Evolutionary conservation across 176 grass and related monocot species (phyloP).

Genomic region (Luzula sylvatica): DNA sequence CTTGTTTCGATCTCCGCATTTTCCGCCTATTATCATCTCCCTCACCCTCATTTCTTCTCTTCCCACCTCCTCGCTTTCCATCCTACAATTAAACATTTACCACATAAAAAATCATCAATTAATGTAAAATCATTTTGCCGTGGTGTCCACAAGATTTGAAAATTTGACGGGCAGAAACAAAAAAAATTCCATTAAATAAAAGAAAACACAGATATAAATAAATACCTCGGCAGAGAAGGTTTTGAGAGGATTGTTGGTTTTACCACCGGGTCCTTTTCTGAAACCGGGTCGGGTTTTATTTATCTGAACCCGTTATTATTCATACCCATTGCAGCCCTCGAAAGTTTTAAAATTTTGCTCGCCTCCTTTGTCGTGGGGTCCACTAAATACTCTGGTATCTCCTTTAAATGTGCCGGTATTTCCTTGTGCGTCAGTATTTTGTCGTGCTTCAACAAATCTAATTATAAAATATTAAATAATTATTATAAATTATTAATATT

Average conservation of each 20-base stretch:
- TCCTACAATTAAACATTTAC: conserved; percentile 36
- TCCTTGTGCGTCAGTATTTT: conserved; percentile 78
- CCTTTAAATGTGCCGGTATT: conserved; percentile 61
- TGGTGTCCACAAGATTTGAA: too few relatives aligned
- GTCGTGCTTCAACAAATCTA: conserved; percentile 91
- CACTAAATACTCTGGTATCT: conserved; percentile 81
- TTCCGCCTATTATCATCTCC: conserved; percentile 35
- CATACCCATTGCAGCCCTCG: conserved; percentile 72
- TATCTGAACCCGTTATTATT: conserved; percentile 13
- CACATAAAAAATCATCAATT: too few relatives aligned
- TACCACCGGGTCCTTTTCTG: conserved; percentile 36
- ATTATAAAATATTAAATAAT: conserved; percentile 12
- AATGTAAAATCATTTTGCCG: too few relatives aligned
- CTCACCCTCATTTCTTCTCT: conserved; percentile 25
- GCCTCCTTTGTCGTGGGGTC: conserved; percentile 80
- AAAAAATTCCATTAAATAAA: too few relatives aligned
- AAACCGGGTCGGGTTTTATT: conserved; percentile 41
- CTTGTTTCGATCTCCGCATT: conserved; percentile 32
- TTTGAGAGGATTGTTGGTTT: conserved; percentile 73
- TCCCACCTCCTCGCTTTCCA: conserved; percentile 32
- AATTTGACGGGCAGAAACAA: too few relatives aligned
- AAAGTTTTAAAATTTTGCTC: conserved; percentile 67
- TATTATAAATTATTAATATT: too few relatives aligned
- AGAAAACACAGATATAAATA: too few relatives aligned
- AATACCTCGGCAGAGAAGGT: conserved; percentile 91